A percentile compares a stretch with the other conserved stretches of the same genome.
phyloP scores from a whole-genome alignment of 257 asterid species.

The Capsicum baccatum region DNA sequence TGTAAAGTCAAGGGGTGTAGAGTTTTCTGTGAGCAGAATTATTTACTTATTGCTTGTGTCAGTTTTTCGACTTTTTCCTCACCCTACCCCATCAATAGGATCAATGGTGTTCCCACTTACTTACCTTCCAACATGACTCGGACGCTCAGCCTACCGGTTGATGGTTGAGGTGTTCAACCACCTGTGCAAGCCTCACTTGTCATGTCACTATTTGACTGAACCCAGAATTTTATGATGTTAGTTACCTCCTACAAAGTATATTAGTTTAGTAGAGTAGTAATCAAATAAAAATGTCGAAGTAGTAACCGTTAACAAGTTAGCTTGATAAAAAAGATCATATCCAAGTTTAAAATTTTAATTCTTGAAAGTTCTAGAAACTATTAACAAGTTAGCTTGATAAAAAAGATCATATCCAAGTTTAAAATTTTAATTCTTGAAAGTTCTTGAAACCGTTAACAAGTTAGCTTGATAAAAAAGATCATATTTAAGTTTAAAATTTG shows the following conservation, averaged over 20 bases:
- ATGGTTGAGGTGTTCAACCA: too few relatives aligned
- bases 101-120: too few relatives aligned
- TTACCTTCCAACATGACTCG: too few relatives aligned
- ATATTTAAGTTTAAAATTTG: neutral
- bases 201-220: neutral
- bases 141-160: too few relatives aligned
- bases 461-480: neutral
- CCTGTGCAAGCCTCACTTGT: too few relatives aligned
- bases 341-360: neutral
- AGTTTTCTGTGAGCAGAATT: neutral
- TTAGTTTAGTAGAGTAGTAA: neutral
- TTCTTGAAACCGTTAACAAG: neutral
- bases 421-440: conserved; percentile 12
- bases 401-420: neutral
- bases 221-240: neutral
- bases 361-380: neutral
- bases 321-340: neutral
- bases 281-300: neutral
- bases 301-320: neutral
- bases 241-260: conserved; percentile 1
- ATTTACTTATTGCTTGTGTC: neutral
- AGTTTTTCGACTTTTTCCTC: neutral
- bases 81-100: too few relatives aligned
- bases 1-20: neutral
- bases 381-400: neutral